Evolutionary conservation across 2,329 filamentous ascomycete genomes (phyloP), one percentile per base, ranked within the genome.

Genomic region (Diaporthe sp.): DNA sequence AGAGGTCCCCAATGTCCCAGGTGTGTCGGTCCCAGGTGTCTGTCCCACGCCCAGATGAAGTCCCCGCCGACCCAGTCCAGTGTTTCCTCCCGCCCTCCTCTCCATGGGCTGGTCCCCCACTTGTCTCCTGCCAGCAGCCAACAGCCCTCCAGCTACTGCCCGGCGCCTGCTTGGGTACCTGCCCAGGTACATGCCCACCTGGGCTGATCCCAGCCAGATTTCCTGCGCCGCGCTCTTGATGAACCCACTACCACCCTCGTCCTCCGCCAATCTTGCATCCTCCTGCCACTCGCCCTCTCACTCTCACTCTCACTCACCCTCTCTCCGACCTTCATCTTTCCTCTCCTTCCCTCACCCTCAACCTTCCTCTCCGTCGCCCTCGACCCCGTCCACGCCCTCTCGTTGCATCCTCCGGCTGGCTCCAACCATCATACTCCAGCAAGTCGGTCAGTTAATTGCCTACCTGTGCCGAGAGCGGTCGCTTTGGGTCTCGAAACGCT

Each of bases 191-290:
- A 40, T 54, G 47, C 25, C 40, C 25, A 35, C 52, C 54, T 70
- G 42, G 58, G 69, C 69, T 71, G 69, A 71, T 71, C 69, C 69
- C 57, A 71, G 69, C 69, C 55, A 38, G 33, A 28, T 61, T 28
- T 54, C 45, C 55, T 50, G 55, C 38, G 45, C 54, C 38, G 28
- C 69, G 57, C 69, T 72, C 69, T 72, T 61, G 69, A 72, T 42
- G 69, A 72, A 64, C 69, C 69, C 69, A 72, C 69, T 17, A n/a
- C 47, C 42, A 52, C 55, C 69, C 69, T 61, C 57, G 57, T 72
- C 57, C 69, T 61, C 57, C 57, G 45, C 69, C 57, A 71, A 68
- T 68, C 64, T 68, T 68, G 68, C 69, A 64, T 38, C 45, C 19
- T 60, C 33, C 45, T 61, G 28, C 68, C 58, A 40, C 66, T 58